phyloP scores from a whole-genome alignment of 2,329 filamentous ascomycete species.

The Scolecobasidium constrictum region DNA sequence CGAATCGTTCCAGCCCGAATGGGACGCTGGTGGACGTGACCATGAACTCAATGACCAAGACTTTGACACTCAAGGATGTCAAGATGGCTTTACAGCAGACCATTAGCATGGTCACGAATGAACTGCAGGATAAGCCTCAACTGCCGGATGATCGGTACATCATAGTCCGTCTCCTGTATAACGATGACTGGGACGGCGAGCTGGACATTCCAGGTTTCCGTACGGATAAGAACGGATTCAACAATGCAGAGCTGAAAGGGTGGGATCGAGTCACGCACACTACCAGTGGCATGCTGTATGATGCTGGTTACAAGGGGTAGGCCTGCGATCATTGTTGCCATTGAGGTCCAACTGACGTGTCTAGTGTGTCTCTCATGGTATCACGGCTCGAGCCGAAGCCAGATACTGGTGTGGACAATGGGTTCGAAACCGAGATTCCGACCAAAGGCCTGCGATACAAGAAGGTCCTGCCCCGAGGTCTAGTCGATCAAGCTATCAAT shows the following conservation, averaged over 20 bases:
- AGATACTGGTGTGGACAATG: not conserved
- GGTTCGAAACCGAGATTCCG: not conserved
- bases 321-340: not conserved
- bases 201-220: not conserved
- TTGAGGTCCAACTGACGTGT: not conserved
- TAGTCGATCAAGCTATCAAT: not conserved
- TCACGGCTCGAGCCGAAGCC: not conserved
- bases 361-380: not conserved
- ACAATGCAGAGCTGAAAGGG: not conserved
- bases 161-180: slow-evolving; percentile 34
- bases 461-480: not conserved
- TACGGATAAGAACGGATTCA: not conserved
- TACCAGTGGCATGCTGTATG: not conserved
- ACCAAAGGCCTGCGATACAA: not conserved
- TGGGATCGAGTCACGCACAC: not conserved
- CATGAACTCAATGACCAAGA: slow-evolving; percentile 18
- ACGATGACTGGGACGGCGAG: slow-evolving; percentile 23
- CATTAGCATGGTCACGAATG: slow-evolving; percentile 28
- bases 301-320: not conserved
- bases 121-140: slow-evolving; percentile 21
- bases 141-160: slow-evolving; percentile 23
- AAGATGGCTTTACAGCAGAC: slow-evolving; percentile 31
- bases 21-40: slow-evolving; percentile 4
- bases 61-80: slow-evolving; percentile 27
- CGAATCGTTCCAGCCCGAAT: slow-evolving; percentile 20